Evolutionary conservation across 192 early-diverging fungal species (phyloP).

Genomic region (Globomyces pollinis-pini): DNA sequence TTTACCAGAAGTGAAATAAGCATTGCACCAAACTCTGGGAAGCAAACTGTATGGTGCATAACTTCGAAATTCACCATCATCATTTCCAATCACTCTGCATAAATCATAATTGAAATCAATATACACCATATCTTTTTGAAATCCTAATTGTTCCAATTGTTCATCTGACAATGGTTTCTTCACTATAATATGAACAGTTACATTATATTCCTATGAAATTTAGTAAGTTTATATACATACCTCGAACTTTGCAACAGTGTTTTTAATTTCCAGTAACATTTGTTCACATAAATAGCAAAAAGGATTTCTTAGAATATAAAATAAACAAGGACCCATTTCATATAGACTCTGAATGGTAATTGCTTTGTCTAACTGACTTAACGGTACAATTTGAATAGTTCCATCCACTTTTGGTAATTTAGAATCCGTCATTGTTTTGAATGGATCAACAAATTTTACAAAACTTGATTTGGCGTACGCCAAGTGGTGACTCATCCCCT

Average conservation of each 20-base stretch:
- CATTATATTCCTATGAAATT: conserved; percentile 5
- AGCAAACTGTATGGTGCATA: not conserved
- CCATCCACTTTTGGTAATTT: not conserved
- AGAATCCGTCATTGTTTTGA: not conserved
- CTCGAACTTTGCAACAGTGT: no score
- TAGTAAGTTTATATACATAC: no score
- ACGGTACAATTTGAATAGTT: not conserved
- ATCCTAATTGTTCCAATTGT: not conserved
- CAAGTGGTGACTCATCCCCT: not conserved
- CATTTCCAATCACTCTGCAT: not conserved
- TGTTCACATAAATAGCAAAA: not conserved
- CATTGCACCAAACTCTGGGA: not conserved
- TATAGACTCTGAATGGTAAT: not conserved
- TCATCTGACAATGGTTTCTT: not conserved
- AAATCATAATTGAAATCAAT: not conserved
- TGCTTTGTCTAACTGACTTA: not conserved
- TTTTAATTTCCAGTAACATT: not conserved
- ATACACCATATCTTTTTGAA: not conserved
- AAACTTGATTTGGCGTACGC: not conserved
- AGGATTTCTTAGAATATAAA: not conserved
- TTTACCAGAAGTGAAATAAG: not conserved
- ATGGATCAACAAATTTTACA: not conserved
- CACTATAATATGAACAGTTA: not conserved
- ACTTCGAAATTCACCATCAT: not conserved
- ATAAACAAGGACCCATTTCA: not conserved